Percentiles rank a stretch among this genome's conserved stretches.
These are phyloP conservation scores for Mycena galopus DNA, from an alignment of 768 basidiomycete genomes.

Conservation along the genomic window DNA sequence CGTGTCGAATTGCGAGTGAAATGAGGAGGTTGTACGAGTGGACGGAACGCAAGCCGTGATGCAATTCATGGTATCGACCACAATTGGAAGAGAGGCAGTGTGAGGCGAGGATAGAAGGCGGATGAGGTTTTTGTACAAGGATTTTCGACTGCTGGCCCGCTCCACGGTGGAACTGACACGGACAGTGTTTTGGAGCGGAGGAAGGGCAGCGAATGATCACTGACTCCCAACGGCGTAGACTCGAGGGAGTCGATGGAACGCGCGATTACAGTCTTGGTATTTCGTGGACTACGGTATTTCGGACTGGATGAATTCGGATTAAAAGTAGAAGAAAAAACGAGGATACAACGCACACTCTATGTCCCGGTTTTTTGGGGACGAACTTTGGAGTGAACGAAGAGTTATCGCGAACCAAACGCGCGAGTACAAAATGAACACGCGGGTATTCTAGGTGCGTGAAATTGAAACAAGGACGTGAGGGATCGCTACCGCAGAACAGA, in stretches of 20 bases:
- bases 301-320: background rate
- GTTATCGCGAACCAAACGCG: slow-evolving; percentile 29
- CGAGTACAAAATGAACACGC: slow-evolving; percentile 8
- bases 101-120: slow-evolving; percentile 49
- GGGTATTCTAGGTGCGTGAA: slow-evolving; percentile 17
- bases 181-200: background rate
- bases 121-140: slow-evolving; percentile 59
- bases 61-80: slow-evolving; percentile 66
- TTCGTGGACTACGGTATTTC: slow-evolving; percentile 8
- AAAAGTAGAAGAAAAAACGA: background rate
- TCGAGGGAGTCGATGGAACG: background rate
- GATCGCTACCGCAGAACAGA: slow-evolving; percentile 40
- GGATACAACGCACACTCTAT: slow-evolving; percentile 10
- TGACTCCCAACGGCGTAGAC: background rate
- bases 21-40: slow-evolving; percentile 62
- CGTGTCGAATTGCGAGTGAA: slow-evolving; percentile 62
- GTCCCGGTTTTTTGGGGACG: background rate
- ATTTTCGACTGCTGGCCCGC: slow-evolving; percentile 45
- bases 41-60: slow-evolving; percentile 54
- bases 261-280: background rate
- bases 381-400: slow-evolving; percentile 15
- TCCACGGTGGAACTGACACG: background rate
- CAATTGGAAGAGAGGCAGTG: slow-evolving; percentile 48
- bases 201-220: background rate
- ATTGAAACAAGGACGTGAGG: slow-evolving; percentile 33